These are phyloP conservation scores for Gossypium thurberi DNA, from an alignment of 345 rosid genomes.

Conservation along the genomic window DNA sequence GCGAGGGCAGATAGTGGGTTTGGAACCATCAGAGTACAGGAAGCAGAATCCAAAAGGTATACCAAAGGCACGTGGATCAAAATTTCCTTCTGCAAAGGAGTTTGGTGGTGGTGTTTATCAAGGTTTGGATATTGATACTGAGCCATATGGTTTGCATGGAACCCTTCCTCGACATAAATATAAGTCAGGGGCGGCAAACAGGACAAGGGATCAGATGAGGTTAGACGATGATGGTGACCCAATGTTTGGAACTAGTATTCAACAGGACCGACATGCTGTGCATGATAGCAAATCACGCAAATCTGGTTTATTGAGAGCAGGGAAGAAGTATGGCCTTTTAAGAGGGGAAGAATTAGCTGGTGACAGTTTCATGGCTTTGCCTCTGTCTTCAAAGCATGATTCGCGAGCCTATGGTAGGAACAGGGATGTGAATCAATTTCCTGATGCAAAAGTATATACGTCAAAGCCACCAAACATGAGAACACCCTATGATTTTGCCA, in stretches of 20 bases:
- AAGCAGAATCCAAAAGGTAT: constrained; percentile 58
- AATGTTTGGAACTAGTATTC: constrained; percentile 52
- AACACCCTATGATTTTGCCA: constrained; percentile 31
- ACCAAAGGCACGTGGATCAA: constrained; percentile 46
- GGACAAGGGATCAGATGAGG: constrained; percentile 45
- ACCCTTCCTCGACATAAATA: constrained; percentile 36
- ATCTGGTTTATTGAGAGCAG: constrained; percentile 38
- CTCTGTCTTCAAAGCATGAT: constrained; percentile 48
- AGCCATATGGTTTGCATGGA: constrained; percentile 32
- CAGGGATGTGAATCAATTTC: constrained; percentile 25
- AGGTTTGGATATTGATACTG: constrained; percentile 44
- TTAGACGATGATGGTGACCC: constrained; percentile 42
- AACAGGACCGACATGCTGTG: constrained; percentile 35
- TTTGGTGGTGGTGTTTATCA: constrained; percentile 38
- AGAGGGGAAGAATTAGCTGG: constrained; percentile 35
- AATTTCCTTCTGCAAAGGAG: constrained; percentile 35
- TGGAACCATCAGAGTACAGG: constrained; percentile 42
- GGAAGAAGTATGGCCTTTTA: constrained; percentile 46
- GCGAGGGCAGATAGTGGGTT: constrained; percentile 28
- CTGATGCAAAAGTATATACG: constrained; percentile 24
- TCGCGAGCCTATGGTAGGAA: constrained; percentile 37
- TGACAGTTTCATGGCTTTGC: constrained; percentile 49
- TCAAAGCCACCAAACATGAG: constrained; percentile 28
- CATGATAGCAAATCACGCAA: constrained; percentile 28
- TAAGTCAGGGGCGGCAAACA: constrained; percentile 37